Conservation (phyloP, 441 rosid species). For the Cnidoscolus chayamansa region DNA sequence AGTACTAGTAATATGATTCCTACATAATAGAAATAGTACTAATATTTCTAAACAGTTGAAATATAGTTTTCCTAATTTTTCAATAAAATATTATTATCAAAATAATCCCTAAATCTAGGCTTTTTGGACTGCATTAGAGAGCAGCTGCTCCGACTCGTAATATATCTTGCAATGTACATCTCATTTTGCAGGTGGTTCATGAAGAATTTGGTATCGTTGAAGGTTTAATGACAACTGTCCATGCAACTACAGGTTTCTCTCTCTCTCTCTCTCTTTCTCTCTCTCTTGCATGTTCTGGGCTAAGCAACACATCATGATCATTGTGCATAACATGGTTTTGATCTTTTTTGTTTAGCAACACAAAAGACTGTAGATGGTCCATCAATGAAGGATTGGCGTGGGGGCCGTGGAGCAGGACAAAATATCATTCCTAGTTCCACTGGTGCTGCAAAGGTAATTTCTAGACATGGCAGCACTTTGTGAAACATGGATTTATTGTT, state of each 20-base stretch:
- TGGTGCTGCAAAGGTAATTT: slow-evolving; percentile 89
- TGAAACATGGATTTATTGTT: background rate
- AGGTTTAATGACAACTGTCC: slow-evolving; percentile 99
- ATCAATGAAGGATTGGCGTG: slow-evolving; percentile 99
- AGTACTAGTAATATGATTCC: too few species aligned
- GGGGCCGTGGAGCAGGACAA: slow-evolving; percentile 97
- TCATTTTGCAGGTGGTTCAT: slow-evolving; percentile 70
- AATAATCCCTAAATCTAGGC: too few species aligned
- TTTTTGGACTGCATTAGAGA: background rate
- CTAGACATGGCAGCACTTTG: background rate
- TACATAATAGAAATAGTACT: too few species aligned
- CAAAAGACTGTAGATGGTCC: slow-evolving; percentile 99
- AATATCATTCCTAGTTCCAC: slow-evolving; percentile 99
- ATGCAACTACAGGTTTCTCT: slow-evolving; percentile 86
- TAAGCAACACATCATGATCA: background rate
- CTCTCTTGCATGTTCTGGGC: background rate
- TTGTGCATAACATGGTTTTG: slow-evolving; percentile 13
- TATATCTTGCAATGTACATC: background rate
- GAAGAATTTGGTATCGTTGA: slow-evolving; percentile 94
- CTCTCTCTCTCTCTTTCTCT: background rate
- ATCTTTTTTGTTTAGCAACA: slow-evolving; percentile 58
- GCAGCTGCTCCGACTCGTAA: background rate
- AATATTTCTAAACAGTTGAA: too few species aligned
- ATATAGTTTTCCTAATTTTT: too few species aligned
- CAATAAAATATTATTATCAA: too few species aligned